Percentiles rank a stretch among this genome's conserved stretches.
These are phyloP conservation scores for Aeminium ludgeri DNA, from an alignment of 495 filamentous ascomycete species.

Conservation along the genomic window DNA sequence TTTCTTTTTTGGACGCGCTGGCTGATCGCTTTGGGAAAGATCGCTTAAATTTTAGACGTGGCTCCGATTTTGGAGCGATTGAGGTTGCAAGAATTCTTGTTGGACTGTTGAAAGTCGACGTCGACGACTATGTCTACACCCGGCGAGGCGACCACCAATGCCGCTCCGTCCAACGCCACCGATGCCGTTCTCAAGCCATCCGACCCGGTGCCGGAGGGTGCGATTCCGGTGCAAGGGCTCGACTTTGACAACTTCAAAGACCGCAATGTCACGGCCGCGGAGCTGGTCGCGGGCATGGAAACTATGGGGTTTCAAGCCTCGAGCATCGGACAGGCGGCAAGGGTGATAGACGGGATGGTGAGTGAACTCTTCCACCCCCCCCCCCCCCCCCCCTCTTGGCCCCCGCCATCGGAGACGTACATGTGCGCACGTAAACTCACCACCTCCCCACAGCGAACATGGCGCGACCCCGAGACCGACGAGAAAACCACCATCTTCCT, in stretches of 20 bases:
- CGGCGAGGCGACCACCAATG: conserved; percentile 4
- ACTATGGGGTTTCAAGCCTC: conserved; percentile 87
- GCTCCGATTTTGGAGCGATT: no score
- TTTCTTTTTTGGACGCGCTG: no score
- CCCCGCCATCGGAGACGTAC: background rate
- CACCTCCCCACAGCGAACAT: conserved; percentile 40
- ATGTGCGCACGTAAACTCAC: background rate
- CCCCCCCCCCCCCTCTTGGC: no score
- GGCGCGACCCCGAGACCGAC: conserved; percentile 53
- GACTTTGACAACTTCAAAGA: conserved; percentile 72
- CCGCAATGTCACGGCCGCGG: conserved; percentile 62
- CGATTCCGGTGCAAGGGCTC: conserved; percentile 61
- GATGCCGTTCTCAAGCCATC: conserved; percentile 83
- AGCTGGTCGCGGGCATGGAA: conserved; percentile 67
- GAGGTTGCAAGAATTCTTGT: no score
- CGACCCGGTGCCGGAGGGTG: conserved; percentile 56
- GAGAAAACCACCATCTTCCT: conserved; percentile 81
- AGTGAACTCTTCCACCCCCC: conserved; percentile 8
- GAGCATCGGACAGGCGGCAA: conserved; percentile 63
- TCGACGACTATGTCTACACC: background rate
- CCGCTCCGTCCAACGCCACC: conserved; percentile 48
- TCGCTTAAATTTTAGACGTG: no score
- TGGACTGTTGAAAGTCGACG: background rate
- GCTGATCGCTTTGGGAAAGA: no score
- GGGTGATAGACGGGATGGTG: conserved; percentile 93